A percentile compares a stretch with the other conserved stretches of the same genome.
Conservation (phyloP, 2,329 filamentous ascomycete genomes). For the Phaeosphaeria sp. region DNA sequence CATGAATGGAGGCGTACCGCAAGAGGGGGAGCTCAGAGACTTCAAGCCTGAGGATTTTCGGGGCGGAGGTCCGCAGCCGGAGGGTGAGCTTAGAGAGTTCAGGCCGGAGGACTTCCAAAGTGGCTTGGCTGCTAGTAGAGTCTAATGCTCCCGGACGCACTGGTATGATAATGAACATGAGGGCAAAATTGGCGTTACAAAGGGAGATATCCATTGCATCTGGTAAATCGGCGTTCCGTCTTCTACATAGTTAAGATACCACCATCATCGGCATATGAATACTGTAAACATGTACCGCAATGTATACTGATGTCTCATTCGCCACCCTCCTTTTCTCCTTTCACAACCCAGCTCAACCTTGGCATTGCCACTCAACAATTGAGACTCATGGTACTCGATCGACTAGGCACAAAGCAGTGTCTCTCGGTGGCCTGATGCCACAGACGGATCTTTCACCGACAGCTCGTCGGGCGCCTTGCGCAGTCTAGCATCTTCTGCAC, state of each 20-base stretch:
- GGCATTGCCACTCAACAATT: no score
- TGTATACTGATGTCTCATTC: not conserved
- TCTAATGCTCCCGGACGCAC: not conserved
- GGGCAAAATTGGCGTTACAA: slow-evolving; percentile 1
- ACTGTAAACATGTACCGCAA: not conserved
- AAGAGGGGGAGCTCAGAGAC: slow-evolving; percentile 21
- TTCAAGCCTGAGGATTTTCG: slow-evolving; percentile 36
- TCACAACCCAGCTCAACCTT: no score
- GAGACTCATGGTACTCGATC: no score
- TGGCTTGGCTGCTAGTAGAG: slow-evolving; percentile 5
- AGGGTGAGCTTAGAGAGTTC: slow-evolving; percentile 24
- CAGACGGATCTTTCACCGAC: no score
- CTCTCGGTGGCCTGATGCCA: no score
- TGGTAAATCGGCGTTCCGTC: slow-evolving; percentile 17
- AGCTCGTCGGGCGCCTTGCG: no score
- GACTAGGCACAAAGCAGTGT: no score
- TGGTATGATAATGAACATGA: slow-evolving; percentile 1
- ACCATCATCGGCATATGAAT: not conserved
- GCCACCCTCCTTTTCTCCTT: not conserved
- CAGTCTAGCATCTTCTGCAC: no score
- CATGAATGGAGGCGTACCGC: slow-evolving; percentile 12
- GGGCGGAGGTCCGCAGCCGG: slow-evolving; percentile 6
- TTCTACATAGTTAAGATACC: slow-evolving; percentile 11
- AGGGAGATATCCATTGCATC: slow-evolving; percentile 24
- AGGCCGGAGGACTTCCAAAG: slow-evolving; percentile 33